Evolutionary conservation across 2,329 filamentous ascomycete genomes (phyloP), one percentile per base, ranked within the genome.

Genomic region (Ophiocordyceps camponoti-rufipedis): DNA sequence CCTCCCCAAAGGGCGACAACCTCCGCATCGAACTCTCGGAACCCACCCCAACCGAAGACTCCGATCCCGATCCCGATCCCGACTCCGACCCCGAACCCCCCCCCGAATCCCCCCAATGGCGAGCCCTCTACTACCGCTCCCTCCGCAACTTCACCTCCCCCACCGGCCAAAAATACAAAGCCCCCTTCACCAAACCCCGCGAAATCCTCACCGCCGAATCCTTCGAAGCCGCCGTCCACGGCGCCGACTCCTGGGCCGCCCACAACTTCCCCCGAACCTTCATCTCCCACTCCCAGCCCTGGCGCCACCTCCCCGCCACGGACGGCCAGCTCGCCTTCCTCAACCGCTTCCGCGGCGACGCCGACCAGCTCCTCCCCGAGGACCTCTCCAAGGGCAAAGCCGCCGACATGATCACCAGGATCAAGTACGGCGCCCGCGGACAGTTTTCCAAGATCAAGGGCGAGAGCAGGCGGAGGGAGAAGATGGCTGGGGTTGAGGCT

Each of bases 391-490:
- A 88, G 56, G 89, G 89, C 8, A 78, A 77, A 57, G 88, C 87
- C 5, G 73, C 73, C 5, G 88, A 95, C 58, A 88, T 94, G 82
- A 94, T 96, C 51, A 93, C 85, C 8, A 93, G 94, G 61, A 58
- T 94, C 49, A 89, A 82, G 59, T 83, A 91, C 57, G 89, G 89
- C 1, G 85, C 84, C 1, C 75, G 68, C 60, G 83, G 63, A 50
- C 75, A 64, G 64, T 86, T 73, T 57, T 65, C 68, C 28, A 67
- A 55, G 32, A 62, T 74, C 47, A 68, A 72, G 54, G 66, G 63
- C 0, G 64, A 70, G 45, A 77, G 71, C 57, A 72, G 67, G 41
- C 71, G 70, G 44, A 63, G 58, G 33, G 61, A 66, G 44, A 68
- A 55, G 48, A 56, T 64, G 35, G 53, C 47, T 23, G 52, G 60